Conservation (phyloP, 768 basidiomycete species). For the Boletus reticulatus region DNA sequence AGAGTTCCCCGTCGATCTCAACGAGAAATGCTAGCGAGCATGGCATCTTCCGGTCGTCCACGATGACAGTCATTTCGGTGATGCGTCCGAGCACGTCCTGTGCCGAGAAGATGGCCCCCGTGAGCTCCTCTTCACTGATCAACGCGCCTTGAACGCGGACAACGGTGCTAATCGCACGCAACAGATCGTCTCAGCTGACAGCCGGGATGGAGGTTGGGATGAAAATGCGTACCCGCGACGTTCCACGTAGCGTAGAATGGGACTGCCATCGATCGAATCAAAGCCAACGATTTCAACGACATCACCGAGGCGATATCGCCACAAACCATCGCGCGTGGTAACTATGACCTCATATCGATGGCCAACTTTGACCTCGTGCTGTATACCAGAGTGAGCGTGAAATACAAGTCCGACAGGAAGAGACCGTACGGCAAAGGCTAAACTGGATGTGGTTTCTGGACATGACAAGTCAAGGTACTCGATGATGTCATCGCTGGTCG, state of each 20-base stretch:
- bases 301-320: constrained; percentile 26
- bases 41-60: constrained; percentile 10
- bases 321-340: constrained; percentile 19
- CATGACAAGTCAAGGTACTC: constrained; percentile 17
- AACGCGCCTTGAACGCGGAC: not conserved
- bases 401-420: not conserved
- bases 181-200: not conserved
- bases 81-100: constrained; percentile 11
- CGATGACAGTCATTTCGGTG: constrained; percentile 16
- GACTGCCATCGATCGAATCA: constrained; percentile 17
- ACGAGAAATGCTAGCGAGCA: constrained; percentile 7
- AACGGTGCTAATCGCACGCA: not conserved
- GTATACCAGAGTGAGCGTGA: not conserved
- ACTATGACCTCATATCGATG: constrained; percentile 18
- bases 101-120: constrained; percentile 8
- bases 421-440: constrained; percentile 10
- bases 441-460: constrained; percentile 12
- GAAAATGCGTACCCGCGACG: constrained; percentile 12
- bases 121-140: constrained; percentile 14
- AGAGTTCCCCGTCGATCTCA: constrained; percentile 9
- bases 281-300: constrained; percentile 17
- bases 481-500: constrained; percentile 13
- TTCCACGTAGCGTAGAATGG: constrained; percentile 20
- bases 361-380: constrained; percentile 18
- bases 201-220: not conserved